Evolutionary conservation across 2,329 filamentous ascomycete genomes (phyloP).

Genomic region (Aspergillus ruber): DNA sequence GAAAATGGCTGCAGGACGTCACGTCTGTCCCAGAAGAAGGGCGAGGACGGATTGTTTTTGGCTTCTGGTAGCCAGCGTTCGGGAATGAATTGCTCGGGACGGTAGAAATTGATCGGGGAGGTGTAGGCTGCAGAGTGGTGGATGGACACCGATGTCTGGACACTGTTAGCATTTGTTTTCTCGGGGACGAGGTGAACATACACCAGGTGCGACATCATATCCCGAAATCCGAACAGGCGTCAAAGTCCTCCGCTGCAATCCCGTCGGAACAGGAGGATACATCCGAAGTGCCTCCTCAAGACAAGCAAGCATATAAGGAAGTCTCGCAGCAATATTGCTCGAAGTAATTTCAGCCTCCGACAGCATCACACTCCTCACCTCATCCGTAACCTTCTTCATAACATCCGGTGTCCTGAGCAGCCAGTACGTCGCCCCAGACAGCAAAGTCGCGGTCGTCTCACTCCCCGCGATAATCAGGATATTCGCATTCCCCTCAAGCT

Average conservation of each 20-base stretch:
- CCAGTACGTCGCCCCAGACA: constrained; percentile 38
- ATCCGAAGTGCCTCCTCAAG: constrained; percentile 38
- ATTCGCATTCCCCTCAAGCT: constrained; percentile 30
- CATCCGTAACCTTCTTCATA: constrained; percentile 26
- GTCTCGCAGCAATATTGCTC: constrained; percentile 11
- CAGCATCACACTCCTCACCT: constrained; percentile 35
- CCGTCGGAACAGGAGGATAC: constrained; percentile 25
- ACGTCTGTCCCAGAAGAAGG: constrained; percentile 37
- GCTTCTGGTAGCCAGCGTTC: constrained; percentile 39
- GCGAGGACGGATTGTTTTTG: constrained; percentile 10
- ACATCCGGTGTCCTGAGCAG: constrained; percentile 30
- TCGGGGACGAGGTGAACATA: no score
- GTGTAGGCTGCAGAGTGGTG: constrained; percentile 41
- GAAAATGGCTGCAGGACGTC: constrained; percentile 45
- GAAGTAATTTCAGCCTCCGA: constrained; percentile 34
- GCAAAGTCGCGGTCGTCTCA: constrained; percentile 39
- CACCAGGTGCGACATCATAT: no score
- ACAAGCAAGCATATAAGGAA: constrained; percentile 36
- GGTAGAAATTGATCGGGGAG: constrained; percentile 38
- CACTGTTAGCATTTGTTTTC: no score
- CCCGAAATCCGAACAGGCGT: no score
- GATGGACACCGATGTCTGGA: constrained; percentile 37
- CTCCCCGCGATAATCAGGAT: constrained; percentile 36
- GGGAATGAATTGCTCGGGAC: constrained; percentile 41
- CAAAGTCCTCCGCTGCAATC: no score